These are phyloP conservation scores for Neocucurbitaria cava DNA, from an alignment of 2,329 filamentous ascomycete species.

Conservation along the genomic window DNA sequence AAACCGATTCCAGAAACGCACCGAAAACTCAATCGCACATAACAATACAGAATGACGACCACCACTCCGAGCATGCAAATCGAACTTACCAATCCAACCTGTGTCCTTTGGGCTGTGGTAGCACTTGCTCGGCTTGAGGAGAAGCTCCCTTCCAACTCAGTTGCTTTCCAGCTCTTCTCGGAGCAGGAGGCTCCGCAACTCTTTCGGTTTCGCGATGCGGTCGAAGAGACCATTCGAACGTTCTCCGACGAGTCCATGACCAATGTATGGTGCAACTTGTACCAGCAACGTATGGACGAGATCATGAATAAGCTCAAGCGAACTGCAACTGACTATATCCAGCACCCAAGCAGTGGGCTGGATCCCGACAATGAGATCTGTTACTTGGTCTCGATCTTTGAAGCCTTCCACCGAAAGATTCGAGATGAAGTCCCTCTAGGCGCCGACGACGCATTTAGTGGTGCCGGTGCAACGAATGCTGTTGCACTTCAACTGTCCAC, in stretches of 20 bases:
- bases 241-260: neutral
- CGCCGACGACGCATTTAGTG: neutral
- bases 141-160: neutral
- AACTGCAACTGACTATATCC: neutral
- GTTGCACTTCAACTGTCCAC: neutral
- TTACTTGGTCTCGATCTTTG: neutral
- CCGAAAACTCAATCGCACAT: too few species aligned
- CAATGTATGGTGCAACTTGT: neutral
- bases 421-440: neutral
- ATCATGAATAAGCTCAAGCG: neutral
- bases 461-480: neutral
- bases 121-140: slow-evolving; percentile 1
- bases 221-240: neutral
- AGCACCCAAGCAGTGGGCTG: neutral
- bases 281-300: neutral
- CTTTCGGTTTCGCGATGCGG: neutral
- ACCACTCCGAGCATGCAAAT: neutral
- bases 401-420: neutral
- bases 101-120: slow-evolving; percentile 1
- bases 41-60: too few species aligned
- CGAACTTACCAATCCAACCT: neutral
- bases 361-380: neutral
- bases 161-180: neutral
- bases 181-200: neutral
- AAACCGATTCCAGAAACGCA: too few species aligned